phyloP scores from a whole-genome alignment of 2,329 filamentous ascomycete species.

The Botryotinia convoluta region DNA sequence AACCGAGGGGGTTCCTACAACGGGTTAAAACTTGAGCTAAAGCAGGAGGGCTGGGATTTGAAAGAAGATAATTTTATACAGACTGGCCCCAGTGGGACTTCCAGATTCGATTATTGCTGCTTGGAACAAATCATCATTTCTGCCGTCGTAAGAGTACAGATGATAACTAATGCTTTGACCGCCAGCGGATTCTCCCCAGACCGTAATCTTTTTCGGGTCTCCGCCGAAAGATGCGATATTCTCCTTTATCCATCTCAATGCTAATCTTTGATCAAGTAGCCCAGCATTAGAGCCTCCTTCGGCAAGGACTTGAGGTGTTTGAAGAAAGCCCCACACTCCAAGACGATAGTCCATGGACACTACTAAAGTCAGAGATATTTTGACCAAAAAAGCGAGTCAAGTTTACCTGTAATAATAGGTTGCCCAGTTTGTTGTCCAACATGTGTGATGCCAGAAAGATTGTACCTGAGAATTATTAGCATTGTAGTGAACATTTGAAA shows the following conservation, averaged over 20 bases:
- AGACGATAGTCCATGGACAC: constrained; percentile 61
- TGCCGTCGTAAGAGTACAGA: constrained; percentile 52
- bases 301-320: constrained; percentile 51
- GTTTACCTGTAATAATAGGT: constrained; percentile 48
- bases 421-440: constrained; percentile 51
- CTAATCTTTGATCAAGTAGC: constrained; percentile 56
- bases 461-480: constrained; percentile 45
- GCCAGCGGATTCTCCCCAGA: constrained; percentile 46
- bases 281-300: constrained; percentile 63
- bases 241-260: constrained; percentile 56
- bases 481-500: not conserved
- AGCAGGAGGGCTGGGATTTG: not conserved
- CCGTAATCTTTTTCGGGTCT: constrained; percentile 41
- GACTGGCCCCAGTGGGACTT: constrained; percentile 30
- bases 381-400: not conserved
- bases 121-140: constrained; percentile 54
- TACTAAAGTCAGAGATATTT: constrained; percentile 20
- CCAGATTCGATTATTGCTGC: constrained; percentile 55
- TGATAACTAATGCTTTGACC: constrained; percentile 57
- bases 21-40: not conserved
- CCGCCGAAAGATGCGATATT: constrained; percentile 50
- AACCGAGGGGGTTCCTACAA: constrained; percentile 33
- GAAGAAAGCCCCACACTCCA: constrained; percentile 65
- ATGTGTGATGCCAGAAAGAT: constrained; percentile 59
- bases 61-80: not conserved